A percentile compares a stretch with the other conserved stretches of the same genome.
Conservation (phyloP, 495 filamentous ascomycete species). For the Ramalina intermedia region DNA sequence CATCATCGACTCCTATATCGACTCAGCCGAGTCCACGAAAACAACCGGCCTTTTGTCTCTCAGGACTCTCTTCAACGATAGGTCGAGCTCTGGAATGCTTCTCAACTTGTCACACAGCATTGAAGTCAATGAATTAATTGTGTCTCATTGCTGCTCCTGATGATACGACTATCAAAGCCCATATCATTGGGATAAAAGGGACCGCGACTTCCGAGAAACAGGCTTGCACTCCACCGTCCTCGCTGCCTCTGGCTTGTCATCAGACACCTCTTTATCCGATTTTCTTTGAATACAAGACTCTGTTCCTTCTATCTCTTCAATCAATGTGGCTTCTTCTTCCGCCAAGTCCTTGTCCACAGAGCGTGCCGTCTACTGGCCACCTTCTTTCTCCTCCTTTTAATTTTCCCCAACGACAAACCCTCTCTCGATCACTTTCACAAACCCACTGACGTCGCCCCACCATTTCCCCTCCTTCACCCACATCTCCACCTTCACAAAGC, state of each 20-base stretch:
- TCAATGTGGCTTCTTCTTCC: background rate
- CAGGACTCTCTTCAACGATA: too few species aligned
- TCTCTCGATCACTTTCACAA: background rate
- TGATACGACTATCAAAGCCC: background rate
- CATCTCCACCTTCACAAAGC: too few species aligned
- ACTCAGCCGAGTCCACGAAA: too few species aligned
- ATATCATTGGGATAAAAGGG: background rate
- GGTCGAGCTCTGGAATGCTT: too few species aligned
- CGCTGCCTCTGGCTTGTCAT: background rate
- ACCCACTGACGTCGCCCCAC: too few species aligned
- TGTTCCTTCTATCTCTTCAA: background rate
- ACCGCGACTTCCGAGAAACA: too few species aligned
- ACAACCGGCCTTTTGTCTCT: too few species aligned
- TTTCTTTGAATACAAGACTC: background rate
- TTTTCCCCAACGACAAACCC: background rate
- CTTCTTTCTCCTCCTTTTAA: constrained; percentile 4
- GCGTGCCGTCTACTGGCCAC: background rate
- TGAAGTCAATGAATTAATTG: too few species aligned
- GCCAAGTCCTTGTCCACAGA: background rate
- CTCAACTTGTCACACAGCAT: too few species aligned
- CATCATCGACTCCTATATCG: too few species aligned
- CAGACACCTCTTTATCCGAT: background rate
- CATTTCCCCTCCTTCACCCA: too few species aligned
- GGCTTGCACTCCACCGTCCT: background rate
- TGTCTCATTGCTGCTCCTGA: background rate